A percentile compares a stretch with the other conserved stretches of the same genome.
Conservation (phyloP, 106 monocot genomes). For the Amphibolis antarctica region DNA sequence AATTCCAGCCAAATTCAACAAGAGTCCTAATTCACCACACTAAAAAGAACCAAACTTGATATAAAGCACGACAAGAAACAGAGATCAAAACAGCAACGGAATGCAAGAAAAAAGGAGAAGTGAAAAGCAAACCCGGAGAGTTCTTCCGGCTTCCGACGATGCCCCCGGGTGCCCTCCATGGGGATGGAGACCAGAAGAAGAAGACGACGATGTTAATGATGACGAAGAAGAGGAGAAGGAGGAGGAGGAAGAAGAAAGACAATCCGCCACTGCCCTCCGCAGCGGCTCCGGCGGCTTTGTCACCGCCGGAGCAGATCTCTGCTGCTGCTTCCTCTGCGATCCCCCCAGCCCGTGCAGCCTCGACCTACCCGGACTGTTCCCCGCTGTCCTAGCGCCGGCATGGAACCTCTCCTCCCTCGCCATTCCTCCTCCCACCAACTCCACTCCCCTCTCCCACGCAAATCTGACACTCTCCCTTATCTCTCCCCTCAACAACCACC, state of each 20-base stretch:
- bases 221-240: too few relatives aligned
- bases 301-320: conserved; percentile 5
- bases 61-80: too few relatives aligned
- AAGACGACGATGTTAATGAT: too few relatives aligned
- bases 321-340: conserved; percentile 8
- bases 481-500: not conserved
- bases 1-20: not conserved
- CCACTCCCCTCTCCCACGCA: not conserved
- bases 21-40: not conserved
- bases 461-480: not conserved
- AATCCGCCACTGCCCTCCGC: conserved; percentile 36
- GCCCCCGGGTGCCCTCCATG: conserved; percentile 10
- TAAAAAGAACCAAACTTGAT: not conserved
- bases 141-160: conserved; percentile 25
- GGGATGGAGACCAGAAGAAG: not conserved
- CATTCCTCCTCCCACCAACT: conserved; percentile 10
- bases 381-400: conserved; percentile 8
- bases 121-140: conserved; percentile 18
- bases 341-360: conserved; percentile 15
- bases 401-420: conserved; percentile 23
- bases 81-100: too few relatives aligned
- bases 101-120: not conserved
- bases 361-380: conserved; percentile 3
- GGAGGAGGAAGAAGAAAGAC: conserved; percentile 17
- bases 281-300: conserved; percentile 40